These are phyloP conservation scores for Fabrea salina DNA, from an alignment of 169 alveolate genomes.

Conservation along the genomic window DNA sequence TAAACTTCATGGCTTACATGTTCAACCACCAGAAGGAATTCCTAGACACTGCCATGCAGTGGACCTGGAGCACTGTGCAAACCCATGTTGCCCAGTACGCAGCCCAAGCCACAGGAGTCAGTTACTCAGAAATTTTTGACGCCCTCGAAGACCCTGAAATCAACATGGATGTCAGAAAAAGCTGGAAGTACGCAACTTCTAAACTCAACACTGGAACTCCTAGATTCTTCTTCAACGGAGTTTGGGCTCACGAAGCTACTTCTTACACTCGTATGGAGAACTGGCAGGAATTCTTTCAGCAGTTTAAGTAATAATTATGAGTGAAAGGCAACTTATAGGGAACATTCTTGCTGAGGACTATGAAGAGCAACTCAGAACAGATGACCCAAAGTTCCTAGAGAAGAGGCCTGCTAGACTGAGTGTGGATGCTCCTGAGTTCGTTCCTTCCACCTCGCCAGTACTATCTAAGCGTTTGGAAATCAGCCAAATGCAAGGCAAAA, in stretches of 20 bases:
- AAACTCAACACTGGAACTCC: slow-evolving; percentile 19
- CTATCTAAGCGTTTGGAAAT: too few species aligned
- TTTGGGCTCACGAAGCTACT: slow-evolving; percentile 32
- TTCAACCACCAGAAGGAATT: background rate
- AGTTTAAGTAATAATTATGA: too few species aligned
- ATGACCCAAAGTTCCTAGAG: background rate
- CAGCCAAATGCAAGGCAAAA: background rate
- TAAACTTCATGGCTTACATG: slow-evolving; percentile 11
- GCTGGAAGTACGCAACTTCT: background rate
- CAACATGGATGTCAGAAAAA: background rate
- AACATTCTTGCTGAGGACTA: background rate
- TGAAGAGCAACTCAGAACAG: background rate
- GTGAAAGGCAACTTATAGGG: slow-evolving; percentile 7
- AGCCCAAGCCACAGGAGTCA: slow-evolving; percentile 14
- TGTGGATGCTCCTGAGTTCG: slow-evolving; percentile 14
- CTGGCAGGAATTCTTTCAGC: slow-evolving; percentile 3
- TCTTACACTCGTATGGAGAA: background rate
- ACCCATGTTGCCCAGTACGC: background rate
- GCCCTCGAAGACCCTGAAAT: background rate
- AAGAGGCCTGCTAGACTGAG: background rate
- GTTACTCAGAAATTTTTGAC: background rate
- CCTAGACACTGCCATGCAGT: background rate
- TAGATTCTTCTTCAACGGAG: background rate
- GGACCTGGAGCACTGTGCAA: background rate
- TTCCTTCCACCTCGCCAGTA: background rate